Conservation (phyloP, 164 flowering plant genomes). For the Magnolia sinica region DNA sequence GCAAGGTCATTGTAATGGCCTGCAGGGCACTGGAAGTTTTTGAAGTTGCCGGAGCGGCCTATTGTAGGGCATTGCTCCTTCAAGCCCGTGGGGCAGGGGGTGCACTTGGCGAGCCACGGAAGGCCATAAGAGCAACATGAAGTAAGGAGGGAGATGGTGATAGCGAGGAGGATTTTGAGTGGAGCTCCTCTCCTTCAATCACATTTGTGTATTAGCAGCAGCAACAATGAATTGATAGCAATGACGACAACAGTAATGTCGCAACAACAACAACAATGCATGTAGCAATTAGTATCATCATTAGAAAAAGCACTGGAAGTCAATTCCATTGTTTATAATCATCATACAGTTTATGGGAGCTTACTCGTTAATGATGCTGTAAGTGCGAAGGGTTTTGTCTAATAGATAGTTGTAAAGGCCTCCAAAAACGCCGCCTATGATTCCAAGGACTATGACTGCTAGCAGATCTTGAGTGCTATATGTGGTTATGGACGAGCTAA, state of each 20-base stretch:
- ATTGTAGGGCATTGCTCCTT: conserved; percentile 60
- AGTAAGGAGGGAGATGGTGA: conserved; percentile 59
- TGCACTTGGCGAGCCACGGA: conserved; percentile 80
- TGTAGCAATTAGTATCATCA: not conserved
- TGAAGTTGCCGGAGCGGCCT: conserved; percentile 78
- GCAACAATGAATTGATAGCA: too few relatives aligned
- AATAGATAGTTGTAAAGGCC: conserved; percentile 80
- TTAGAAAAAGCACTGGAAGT: not conserved
- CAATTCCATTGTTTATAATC: not conserved
- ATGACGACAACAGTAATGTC: not conserved
- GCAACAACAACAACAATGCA: not conserved
- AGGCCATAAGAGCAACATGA: conserved; percentile 75
- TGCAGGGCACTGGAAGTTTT: conserved; percentile 72
- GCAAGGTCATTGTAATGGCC: conserved; percentile 91
- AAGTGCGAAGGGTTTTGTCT: conserved; percentile 76
- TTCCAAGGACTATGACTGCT: conserved; percentile 63
- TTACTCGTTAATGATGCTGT: conserved; percentile 82
- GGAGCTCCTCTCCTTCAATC: conserved; percentile 66
- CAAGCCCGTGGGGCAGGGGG: conserved; percentile 59
- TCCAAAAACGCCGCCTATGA: conserved; percentile 83
- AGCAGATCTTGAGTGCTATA: conserved; percentile 56
- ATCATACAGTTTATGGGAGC: conserved; percentile 5
- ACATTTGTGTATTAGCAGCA: not conserved
- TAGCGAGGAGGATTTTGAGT: conserved; percentile 57
- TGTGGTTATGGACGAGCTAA: conserved; percentile 40